Evolutionary conservation across 2,329 filamentous ascomycete species (phyloP).

Genomic region (Paecilomyces niveus): DNA sequence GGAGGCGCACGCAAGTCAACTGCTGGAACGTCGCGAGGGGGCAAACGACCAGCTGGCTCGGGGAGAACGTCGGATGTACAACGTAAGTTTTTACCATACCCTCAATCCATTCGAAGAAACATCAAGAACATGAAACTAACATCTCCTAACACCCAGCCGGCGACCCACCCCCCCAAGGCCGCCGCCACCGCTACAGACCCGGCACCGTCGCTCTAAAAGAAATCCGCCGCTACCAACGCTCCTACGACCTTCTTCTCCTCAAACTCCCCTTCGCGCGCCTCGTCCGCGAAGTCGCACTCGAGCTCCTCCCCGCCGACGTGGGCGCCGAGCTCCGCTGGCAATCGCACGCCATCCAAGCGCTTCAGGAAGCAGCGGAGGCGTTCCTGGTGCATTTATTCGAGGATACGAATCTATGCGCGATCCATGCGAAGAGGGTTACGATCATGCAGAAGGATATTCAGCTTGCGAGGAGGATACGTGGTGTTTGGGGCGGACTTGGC

Average conservation of each 20-base stretch:
- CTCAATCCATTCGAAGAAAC: too few species aligned
- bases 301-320: slow-evolving; percentile 49
- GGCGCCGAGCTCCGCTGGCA: slow-evolving; percentile 83
- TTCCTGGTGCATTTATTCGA: slow-evolving; percentile 96
- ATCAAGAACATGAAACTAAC: too few species aligned
- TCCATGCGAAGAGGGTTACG: slow-evolving; percentile 93
- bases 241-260: slow-evolving; percentile 75
- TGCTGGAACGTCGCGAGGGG: not conserved
- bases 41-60: slow-evolving; percentile 14
- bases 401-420: slow-evolving; percentile 90
- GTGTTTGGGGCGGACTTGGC: slow-evolving; percentile 66
- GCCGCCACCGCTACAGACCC: slow-evolving; percentile 59
- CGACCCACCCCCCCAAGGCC: slow-evolving; percentile 61
- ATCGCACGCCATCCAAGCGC: slow-evolving; percentile 83
- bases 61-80: slow-evolving; percentile 26
- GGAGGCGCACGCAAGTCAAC: slow-evolving; percentile 4
- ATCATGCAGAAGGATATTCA: slow-evolving; percentile 99
- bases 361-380: slow-evolving; percentile 94
- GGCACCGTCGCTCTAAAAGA: slow-evolving; percentile 85
- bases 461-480: slow-evolving; percentile 72
- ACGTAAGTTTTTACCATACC: slow-evolving; percentile 20
- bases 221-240: slow-evolving; percentile 84
- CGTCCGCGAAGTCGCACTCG: slow-evolving; percentile 48
- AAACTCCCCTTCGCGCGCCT: slow-evolving; percentile 46
- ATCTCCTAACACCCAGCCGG: slow-evolving; percentile 47